Conservation (phyloP, 306 rosid species). For the Dalbergia oliveri region DNA sequence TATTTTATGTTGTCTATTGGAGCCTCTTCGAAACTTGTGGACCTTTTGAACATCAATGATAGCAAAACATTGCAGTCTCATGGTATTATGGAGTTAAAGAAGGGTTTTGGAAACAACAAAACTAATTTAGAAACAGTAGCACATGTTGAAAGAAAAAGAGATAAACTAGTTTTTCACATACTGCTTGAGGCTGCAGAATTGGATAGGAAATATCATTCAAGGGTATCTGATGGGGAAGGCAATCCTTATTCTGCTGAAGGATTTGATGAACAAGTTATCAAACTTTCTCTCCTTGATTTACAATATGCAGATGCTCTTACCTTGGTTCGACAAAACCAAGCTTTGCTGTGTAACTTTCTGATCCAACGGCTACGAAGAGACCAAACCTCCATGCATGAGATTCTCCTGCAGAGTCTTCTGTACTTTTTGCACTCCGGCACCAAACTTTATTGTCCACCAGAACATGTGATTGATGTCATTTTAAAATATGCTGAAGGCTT, state of each 20-base stretch:
- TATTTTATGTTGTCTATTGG: conserved; percentile 75
- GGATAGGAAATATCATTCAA: conserved; percentile 70
- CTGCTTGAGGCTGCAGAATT: conserved; percentile 91
- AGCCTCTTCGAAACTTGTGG: conserved; percentile 57
- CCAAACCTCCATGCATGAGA: conserved; percentile 86
- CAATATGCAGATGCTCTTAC: conserved; percentile 86
- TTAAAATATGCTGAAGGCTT: conserved; percentile 84
- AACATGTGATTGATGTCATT: conserved; percentile 76
- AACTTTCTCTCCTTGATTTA: conserved; percentile 67
- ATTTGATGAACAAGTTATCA: conserved; percentile 71
- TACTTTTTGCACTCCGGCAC: conserved; percentile 86
- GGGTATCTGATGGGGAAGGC: conserved; percentile 57
- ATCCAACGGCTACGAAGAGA: conserved; percentile 66
- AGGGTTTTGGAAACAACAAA: conserved; percentile 59
- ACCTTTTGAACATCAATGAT: conserved; percentile 51
- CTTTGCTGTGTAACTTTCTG: conserved; percentile 78
- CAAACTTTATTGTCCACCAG: conserved; percentile 75
- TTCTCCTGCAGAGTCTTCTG: conserved; percentile 87
- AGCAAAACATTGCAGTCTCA: conserved; percentile 47
- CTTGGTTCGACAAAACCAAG: conserved; percentile 91
- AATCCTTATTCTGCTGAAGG: conserved; percentile 56
- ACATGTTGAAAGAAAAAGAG: conserved; percentile 77
- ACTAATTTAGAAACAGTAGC: conserved; percentile 69
- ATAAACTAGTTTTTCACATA: conserved; percentile 77
- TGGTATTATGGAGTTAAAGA: conserved; percentile 52